Conservation (phyloP, 2,329 filamentous ascomycete genomes). For the Fusarium scirpi region DNA sequence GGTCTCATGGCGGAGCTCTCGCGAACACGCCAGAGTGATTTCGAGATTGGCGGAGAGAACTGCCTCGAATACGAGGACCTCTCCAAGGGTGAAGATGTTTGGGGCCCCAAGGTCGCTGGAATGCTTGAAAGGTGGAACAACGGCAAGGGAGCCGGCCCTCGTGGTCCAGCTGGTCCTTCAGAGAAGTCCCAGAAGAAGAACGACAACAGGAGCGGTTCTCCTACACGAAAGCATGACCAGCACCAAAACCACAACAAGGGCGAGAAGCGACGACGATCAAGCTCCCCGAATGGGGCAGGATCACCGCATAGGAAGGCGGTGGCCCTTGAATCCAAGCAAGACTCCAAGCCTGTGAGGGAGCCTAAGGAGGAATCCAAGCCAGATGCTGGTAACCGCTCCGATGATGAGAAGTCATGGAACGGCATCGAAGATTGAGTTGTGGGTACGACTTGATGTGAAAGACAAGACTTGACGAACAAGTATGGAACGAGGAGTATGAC, state of each 20-base stretch:
- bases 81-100: constrained; percentile 79
- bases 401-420: constrained; percentile 59
- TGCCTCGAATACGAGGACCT: constrained; percentile 85
- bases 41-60: constrained; percentile 74
- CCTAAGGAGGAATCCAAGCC: constrained; percentile 25
- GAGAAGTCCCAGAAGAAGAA: constrained; percentile 43
- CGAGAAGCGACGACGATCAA: constrained; percentile 51
- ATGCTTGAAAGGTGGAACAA: constrained; percentile 61
- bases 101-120: constrained; percentile 77
- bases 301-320: constrained; percentile 49
- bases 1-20: constrained; percentile 88
- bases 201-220: constrained; percentile 23
- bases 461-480: neutral
- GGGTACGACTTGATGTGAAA: constrained; percentile 1
- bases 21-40: constrained; percentile 84
- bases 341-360: constrained; percentile 33
- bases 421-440: constrained; percentile 54
- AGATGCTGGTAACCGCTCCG: constrained; percentile 42
- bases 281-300: constrained; percentile 38
- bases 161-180: constrained; percentile 36
- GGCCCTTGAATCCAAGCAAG: constrained; percentile 39
- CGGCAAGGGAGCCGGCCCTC: constrained; percentile 40
- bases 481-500: neutral
- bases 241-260: constrained; percentile 23
- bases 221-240: constrained; percentile 32